Evolutionary conservation across 352 stramenopile species (phyloP).

Genomic region (Chrysophaeum taylorii): DNA sequence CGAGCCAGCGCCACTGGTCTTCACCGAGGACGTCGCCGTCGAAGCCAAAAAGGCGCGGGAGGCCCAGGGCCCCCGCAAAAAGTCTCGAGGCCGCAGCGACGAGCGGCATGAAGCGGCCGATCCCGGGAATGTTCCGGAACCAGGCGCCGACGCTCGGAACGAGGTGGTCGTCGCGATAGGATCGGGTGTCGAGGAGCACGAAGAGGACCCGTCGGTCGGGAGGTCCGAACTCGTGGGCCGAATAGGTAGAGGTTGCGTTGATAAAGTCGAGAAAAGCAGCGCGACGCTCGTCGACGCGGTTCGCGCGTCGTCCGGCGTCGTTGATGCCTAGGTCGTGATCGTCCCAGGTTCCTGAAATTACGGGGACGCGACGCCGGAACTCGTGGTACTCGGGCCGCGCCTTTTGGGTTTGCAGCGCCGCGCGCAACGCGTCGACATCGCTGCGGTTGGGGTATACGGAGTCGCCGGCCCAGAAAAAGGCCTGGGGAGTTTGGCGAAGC

Average conservation of each 20-base stretch:
- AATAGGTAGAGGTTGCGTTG: slow-evolving; percentile 23
- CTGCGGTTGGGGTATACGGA: slow-evolving; percentile 18
- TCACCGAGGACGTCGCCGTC: slow-evolving; percentile 45
- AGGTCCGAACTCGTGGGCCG: slow-evolving; percentile 11
- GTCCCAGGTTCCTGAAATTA: slow-evolving; percentile 56
- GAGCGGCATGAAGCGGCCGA: slow-evolving; percentile 47
- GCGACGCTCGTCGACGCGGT: slow-evolving; percentile 31
- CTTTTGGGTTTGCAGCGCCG: no score
- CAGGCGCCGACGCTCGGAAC: slow-evolving; percentile 43
- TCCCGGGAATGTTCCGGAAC: slow-evolving; percentile 28
- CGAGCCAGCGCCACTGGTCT: slow-evolving; percentile 54
- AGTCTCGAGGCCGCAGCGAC: slow-evolving; percentile 39
- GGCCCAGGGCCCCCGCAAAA: slow-evolving; percentile 10
- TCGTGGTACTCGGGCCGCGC: slow-evolving; percentile 5
- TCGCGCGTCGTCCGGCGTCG: slow-evolving; percentile 44
- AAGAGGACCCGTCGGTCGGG: slow-evolving; percentile 32
- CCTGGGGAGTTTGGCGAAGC: neutral
- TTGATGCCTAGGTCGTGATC: slow-evolving; percentile 62
- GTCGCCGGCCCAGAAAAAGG: slow-evolving; percentile 19
- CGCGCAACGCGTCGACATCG: no score
- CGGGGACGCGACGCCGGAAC: slow-evolving; percentile 2
- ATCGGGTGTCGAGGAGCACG: slow-evolving; percentile 56
- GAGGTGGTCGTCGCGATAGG: slow-evolving; percentile 45
- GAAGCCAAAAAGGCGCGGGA: slow-evolving; percentile 4
- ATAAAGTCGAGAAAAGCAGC: slow-evolving; percentile 50